Conservation (phyloP, 1,284 basidiomycete genomes). For the Ustilago cynodontis region DNA sequence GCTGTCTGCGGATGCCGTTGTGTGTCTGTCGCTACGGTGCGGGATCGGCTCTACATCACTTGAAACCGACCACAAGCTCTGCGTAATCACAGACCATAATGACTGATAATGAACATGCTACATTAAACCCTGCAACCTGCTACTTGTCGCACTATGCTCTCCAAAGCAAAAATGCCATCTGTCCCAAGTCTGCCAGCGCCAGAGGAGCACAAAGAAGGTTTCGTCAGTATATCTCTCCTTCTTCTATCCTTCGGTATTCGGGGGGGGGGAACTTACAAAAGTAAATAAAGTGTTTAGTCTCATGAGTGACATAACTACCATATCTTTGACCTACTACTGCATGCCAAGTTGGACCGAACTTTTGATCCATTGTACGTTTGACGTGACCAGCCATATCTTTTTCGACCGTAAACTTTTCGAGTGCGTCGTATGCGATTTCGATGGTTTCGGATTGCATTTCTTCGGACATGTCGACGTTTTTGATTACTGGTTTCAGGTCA, state of each 20-base stretch:
- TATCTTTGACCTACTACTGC: conserved; percentile 93
- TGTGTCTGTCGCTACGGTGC: too few species aligned
- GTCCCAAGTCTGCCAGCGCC: conserved; percentile 58
- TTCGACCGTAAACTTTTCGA: conserved; percentile 92
- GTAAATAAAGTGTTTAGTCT: conserved; percentile 69
- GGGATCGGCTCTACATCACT: too few species aligned
- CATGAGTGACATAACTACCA: conserved; percentile 93
- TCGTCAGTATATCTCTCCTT: neutral
- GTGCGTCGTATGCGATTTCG: conserved; percentile 84
- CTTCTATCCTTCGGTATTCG: neutral
- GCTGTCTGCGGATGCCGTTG: too few species aligned
- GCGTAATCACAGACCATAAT: neutral
- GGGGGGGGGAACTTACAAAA: conserved; percentile 61
- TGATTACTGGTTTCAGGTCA: conserved; percentile 79
- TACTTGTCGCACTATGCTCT: conserved; percentile 50
- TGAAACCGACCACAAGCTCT: too few species aligned
- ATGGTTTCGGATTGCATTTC: conserved; percentile 95
- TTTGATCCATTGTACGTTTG: conserved; percentile 95
- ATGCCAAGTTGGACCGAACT: conserved; percentile 94
- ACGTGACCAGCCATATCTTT: conserved; percentile 96
- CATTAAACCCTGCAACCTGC: neutral
- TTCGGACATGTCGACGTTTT: conserved; percentile 96
- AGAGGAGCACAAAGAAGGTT: neutral
- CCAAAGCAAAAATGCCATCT: conserved; percentile 69
- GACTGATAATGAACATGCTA: neutral